A percentile compares a stretch with the other conserved stretches of the same genome.
These are phyloP conservation scores for Choiromyces venosus DNA, from an alignment of 495 filamentous ascomycete species.

Conservation along the genomic window DNA sequence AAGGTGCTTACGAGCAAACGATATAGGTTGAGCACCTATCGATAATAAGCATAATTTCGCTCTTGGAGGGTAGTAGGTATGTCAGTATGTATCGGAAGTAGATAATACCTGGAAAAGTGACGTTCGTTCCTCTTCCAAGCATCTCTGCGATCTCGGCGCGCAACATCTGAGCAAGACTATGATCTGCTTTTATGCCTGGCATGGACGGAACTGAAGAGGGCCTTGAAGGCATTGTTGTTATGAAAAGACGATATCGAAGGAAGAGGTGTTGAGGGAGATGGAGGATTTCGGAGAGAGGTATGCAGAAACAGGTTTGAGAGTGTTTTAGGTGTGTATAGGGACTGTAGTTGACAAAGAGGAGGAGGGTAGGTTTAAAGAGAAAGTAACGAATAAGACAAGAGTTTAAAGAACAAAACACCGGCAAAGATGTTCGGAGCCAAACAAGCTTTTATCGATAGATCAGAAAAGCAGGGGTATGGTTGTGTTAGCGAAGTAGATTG, in stretches of 20 bases:
- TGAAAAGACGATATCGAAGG: not conserved
- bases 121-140: constrained; percentile 56
- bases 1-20: constrained; percentile 72
- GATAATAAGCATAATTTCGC: not conserved
- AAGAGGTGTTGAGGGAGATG: not conserved
- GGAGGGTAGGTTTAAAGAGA: not conserved
- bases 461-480: constrained; percentile 4
- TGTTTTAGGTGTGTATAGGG: not conserved
- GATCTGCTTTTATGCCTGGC: constrained; percentile 62
- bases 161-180: constrained; percentile 54
- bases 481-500: not conserved
- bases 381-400: not conserved
- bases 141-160: constrained; percentile 70
- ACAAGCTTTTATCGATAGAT: not conserved
- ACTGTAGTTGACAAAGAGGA: not conserved
- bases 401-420: not conserved
- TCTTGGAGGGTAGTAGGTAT: not conserved
- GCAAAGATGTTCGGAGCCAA: not conserved
- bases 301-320: not conserved
- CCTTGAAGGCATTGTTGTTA: constrained; percentile 12
- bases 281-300: not conserved
- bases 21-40: constrained; percentile 83
- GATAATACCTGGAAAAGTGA: constrained; percentile 57
- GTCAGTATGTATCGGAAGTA: not conserved
- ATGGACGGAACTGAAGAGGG: constrained; percentile 43